Evolutionary conservation across 192 early-diverging fungal genomes (phyloP).

Genomic region (Coemansia sp.): DNA sequence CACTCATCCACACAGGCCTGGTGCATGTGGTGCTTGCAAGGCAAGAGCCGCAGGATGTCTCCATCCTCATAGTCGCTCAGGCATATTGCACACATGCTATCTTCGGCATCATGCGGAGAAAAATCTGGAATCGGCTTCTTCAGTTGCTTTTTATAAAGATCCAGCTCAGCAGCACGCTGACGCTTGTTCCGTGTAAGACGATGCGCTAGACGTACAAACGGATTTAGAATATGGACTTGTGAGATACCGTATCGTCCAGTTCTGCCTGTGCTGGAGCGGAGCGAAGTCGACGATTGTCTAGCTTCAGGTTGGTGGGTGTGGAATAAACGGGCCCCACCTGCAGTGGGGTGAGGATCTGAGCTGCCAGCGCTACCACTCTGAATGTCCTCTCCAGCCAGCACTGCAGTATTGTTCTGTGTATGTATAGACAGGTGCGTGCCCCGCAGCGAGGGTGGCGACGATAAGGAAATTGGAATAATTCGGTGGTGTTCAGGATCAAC

Average conservation of each 20-base stretch:
- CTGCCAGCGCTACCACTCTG: not conserved
- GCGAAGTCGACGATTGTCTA: conserved; percentile 34
- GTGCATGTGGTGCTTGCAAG: conserved; percentile 82
- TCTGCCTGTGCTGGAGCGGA: conserved; percentile 18
- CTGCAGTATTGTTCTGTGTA: not conserved
- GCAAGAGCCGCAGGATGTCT: conserved; percentile 70
- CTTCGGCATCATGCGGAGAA: conserved; percentile 60
- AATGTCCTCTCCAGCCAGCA: not conserved
- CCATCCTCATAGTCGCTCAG: conserved; percentile 74
- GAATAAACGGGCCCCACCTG: conserved; percentile 1
- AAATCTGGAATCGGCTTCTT: conserved; percentile 46
- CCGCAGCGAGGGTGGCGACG: conserved; percentile 43
- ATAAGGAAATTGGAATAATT: conserved; percentile 8
- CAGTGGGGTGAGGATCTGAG: not conserved
- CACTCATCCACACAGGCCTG: conserved; percentile 81
- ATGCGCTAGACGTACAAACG: conserved; percentile 50
- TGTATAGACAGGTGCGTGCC: conserved; percentile 8
- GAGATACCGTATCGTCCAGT: conserved; percentile 28
- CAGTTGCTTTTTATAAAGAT: conserved; percentile 47
- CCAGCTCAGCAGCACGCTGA: conserved; percentile 43
- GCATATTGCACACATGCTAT: conserved; percentile 79
- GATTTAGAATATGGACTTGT: conserved; percentile 34
- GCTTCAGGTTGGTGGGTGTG: conserved; percentile 13
- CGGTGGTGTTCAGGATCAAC: conserved; percentile 18
- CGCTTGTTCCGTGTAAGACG: conserved; percentile 42